Evolutionary conservation across 2,329 filamentous ascomycete genomes (phyloP).

Genomic region (Penicillium frequentans): DNA sequence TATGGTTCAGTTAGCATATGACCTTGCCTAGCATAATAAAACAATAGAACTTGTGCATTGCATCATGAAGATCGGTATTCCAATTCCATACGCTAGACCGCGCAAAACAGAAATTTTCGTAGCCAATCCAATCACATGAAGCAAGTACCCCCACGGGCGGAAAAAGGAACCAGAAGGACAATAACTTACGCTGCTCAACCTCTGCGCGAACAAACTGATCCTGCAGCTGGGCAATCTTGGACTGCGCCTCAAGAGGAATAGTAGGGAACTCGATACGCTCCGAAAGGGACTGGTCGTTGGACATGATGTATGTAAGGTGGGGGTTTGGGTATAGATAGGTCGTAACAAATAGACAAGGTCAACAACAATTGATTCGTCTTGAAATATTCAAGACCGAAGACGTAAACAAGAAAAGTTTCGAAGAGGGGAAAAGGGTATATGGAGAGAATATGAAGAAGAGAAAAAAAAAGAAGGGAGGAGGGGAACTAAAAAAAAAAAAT

Average conservation of each 20-base stretch:
- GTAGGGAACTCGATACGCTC: conserved; percentile 35
- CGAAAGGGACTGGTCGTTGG: conserved; percentile 30
- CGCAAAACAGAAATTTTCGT: not conserved
- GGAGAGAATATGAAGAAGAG: conserved; percentile 2
- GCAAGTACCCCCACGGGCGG: not conserved
- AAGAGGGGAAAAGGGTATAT: not conserved
- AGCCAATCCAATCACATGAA: not conserved
- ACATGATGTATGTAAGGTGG: conserved; percentile 16
- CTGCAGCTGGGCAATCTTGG: conserved; percentile 74
- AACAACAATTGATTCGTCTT: not conserved
- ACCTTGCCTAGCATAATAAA: not conserved
- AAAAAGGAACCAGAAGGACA: not conserved
- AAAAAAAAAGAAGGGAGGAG: conserved; percentile 11
- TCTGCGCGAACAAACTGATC: conserved; percentile 82
- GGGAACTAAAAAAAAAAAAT: conserved; percentile 13
- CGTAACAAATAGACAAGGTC: not conserved
- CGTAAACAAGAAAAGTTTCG: not conserved
- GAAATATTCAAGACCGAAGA: not conserved
- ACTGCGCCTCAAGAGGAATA: conserved; percentile 48
- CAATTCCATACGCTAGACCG: not conserved
- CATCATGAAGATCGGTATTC: not conserved
- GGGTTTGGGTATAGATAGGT: not conserved
- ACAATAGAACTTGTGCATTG: not conserved
- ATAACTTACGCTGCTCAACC: conserved; percentile 72
- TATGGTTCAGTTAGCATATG: not conserved